Conservation (phyloP, 129 eudicot genomes). For the Lonicera japonica region DNA sequence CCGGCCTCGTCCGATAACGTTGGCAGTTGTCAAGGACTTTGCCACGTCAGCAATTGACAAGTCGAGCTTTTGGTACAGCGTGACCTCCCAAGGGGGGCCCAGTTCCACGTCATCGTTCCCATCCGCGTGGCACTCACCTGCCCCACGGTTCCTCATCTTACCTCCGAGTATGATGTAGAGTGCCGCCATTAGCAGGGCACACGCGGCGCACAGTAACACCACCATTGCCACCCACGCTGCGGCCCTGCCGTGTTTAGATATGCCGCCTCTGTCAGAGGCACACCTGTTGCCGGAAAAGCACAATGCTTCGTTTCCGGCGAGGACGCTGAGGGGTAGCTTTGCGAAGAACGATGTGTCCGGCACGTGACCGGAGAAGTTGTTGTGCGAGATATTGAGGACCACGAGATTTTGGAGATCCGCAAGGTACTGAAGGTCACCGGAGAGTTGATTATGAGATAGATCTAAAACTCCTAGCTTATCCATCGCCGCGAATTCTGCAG, state of each 20-base stretch:
- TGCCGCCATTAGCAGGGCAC: constrained; percentile 53
- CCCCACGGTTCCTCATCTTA: constrained; percentile 19
- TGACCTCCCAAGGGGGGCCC: constrained; percentile 93
- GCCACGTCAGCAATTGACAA: constrained; percentile 67
- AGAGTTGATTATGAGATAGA: constrained; percentile 63
- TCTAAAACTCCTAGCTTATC: constrained; percentile 76
- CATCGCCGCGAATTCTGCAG: constrained; percentile 53
- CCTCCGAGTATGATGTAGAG: constrained; percentile 65
- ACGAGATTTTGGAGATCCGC: constrained; percentile 78
- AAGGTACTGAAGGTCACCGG: constrained; percentile 60
- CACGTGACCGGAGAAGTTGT: constrained; percentile 76
- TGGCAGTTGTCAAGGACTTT: constrained; percentile 51
- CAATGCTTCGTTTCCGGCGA: constrained; percentile 53
- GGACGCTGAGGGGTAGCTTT: constrained; percentile 62
- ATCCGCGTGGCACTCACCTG: constrained; percentile 21
- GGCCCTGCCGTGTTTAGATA: constrained; percentile 40
- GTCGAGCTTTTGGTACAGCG: constrained; percentile 84
- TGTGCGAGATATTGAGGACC: constrained; percentile 65
- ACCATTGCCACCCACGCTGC: constrained; percentile 80
- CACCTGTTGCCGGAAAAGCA: constrained; percentile 60
- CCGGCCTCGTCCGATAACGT: constrained; percentile 69
- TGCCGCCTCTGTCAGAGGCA: constrained; percentile 27
- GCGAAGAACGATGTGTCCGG: constrained; percentile 80
- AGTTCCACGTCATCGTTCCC: constrained; percentile 59
- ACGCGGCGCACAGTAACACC: constrained; percentile 67